Conservation (phyloP, 129 eudicot genomes). For the Silybum marianum region DNA sequence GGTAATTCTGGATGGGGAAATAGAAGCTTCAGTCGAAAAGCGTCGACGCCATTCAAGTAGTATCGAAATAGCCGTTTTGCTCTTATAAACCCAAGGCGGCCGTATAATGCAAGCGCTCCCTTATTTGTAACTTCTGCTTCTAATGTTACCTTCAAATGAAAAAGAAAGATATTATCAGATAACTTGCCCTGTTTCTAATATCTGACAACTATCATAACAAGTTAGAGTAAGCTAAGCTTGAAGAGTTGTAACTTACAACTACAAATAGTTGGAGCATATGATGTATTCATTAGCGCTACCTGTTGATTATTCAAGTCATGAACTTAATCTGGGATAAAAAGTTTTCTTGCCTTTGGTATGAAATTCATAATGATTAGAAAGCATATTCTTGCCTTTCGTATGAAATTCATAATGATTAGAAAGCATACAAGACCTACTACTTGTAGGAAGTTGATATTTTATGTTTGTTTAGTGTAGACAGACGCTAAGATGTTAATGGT, state of each 20-base stretch:
- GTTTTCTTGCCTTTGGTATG: not conserved
- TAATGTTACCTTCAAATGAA: conserved; percentile 65
- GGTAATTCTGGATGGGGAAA: conserved; percentile 68
- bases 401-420: not conserved
- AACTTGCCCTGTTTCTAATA: not conserved
- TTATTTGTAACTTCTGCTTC: conserved; percentile 99
- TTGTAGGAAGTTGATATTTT: not conserved
- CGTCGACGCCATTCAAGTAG: conserved; percentile 96
- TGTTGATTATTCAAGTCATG: not conserved
- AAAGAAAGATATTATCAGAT: conserved; percentile 7
- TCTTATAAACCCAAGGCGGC: conserved; percentile 86
- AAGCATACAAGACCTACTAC: not conserved
- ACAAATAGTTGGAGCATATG: not conserved
- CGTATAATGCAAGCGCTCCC: conserved; percentile 90
- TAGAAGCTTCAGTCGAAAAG: conserved; percentile 79
- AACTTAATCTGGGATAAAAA: not conserved
- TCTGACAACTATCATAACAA: not conserved
- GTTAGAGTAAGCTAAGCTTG: not conserved
- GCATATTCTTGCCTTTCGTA: not conserved
- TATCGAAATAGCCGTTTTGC: conserved; percentile 90
- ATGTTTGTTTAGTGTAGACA: not conserved
- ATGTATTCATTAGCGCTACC: not conserved
- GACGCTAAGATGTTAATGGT: not conserved
- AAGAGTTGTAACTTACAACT: not conserved
- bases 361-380: not conserved